These are phyloP conservation scores for Fraxinus pennsylvanica DNA, from an alignment of 257 asterid species.

Conservation along the genomic window DNA sequence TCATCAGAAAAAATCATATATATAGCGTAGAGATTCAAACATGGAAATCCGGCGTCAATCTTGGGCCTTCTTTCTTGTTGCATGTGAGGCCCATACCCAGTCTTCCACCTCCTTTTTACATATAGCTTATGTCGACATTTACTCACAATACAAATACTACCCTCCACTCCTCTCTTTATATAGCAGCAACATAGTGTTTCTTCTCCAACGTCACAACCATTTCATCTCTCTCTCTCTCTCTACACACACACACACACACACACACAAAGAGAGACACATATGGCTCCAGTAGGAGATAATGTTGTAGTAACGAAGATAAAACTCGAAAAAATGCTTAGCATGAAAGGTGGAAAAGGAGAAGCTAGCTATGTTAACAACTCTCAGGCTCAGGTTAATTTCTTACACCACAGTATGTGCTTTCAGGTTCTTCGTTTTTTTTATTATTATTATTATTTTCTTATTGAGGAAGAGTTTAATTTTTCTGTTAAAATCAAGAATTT, in stretches of 20 bases:
- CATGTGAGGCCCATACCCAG: neutral
- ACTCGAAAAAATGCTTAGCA: constrained; percentile 57
- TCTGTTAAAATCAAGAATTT: too few species aligned
- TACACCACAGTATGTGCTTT: neutral
- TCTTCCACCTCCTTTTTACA: neutral
- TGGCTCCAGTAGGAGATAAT: constrained; percentile 62
- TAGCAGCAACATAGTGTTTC: neutral
- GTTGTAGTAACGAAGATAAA: constrained; percentile 63
- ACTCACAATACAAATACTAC: neutral
- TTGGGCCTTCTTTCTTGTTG: neutral
- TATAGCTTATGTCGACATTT: neutral
- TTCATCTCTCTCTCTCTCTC: neutral
- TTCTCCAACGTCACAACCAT: neutral
- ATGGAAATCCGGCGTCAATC: constrained; percentile 33
- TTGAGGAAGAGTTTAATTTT: too few species aligned
- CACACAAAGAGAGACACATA: neutral
- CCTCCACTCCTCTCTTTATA: neutral
- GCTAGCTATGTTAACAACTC: constrained; percentile 86
- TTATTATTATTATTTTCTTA: too few species aligned
- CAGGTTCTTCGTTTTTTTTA: neutral
- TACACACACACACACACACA: too few species aligned
- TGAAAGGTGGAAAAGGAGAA: constrained; percentile 83
- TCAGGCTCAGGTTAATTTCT: constrained; percentile 75
- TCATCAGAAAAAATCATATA: neutral
- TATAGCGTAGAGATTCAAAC: neutral